A percentile compares a stretch with the other conserved stretches of the same genome.
Evolutionary conservation across 768 basidiomycete species (phyloP).

Genomic region (Rhodocollybia butyracea): DNA sequence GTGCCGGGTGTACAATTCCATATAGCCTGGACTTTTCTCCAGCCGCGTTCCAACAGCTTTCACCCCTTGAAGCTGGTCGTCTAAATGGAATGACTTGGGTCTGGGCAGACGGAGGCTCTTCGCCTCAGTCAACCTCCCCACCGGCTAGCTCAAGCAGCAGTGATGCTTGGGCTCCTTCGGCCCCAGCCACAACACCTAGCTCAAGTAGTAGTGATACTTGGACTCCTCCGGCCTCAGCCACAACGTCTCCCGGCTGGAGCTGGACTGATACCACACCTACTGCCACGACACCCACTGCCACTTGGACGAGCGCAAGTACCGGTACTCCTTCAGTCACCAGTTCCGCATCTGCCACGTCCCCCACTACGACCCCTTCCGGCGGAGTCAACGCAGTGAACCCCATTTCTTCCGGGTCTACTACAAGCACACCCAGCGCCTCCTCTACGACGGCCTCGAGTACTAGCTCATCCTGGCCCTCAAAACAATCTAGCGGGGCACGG

Average conservation of each 20-base stretch:
- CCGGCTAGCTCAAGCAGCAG: too few relatives aligned
- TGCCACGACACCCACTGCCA: too few relatives aligned
- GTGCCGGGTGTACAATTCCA: slow-evolving; percentile 32
- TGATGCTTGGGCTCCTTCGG: too few relatives aligned
- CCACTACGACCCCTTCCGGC: not conserved
- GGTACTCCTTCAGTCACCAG: not conserved
- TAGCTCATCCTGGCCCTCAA: not conserved
- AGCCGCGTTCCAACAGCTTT: slow-evolving; percentile 6
- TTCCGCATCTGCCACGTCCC: not conserved
- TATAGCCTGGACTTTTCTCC: slow-evolving; percentile 5
- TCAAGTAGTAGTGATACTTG: too few relatives aligned
- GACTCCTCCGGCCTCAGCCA: too few relatives aligned
- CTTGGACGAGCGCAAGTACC: not conserved
- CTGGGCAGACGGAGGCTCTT: not conserved
- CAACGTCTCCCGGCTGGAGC: too few relatives aligned
- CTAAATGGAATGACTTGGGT: slow-evolving; percentile 5
- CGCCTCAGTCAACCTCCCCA: too few relatives aligned
- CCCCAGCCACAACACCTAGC: too few relatives aligned
- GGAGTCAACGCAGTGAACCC: not conserved
- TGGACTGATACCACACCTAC: too few relatives aligned
- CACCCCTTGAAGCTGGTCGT: slow-evolving; percentile 9
- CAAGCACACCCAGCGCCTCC: not conserved
- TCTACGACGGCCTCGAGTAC: not conserved
- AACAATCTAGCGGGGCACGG: not conserved
- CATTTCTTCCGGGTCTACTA: not conserved